Evolutionary conservation across 768 basidiomycete genomes (phyloP), one percentile per base, ranked within the genome.

Genomic region (Leucocoprinus sp.): DNA sequence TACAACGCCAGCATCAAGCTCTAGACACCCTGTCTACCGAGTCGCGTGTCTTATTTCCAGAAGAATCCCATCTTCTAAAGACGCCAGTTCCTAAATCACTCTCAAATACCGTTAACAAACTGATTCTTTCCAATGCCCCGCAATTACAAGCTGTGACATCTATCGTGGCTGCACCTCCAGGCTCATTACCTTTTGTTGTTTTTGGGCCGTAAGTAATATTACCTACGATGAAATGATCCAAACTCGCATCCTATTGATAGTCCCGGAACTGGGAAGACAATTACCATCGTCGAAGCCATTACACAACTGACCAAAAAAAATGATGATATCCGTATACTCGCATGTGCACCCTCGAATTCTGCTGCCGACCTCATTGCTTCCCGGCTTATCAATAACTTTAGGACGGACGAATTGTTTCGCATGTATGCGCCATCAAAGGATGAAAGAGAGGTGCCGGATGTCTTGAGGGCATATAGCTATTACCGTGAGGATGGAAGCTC

Each of bases 251-350:
- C 22, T 40, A 2, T 5, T n/a, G n/a, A 3, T 37, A 78, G 78
- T 8, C 78, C 78, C 3, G 78, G 78, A 5, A 84, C 82, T 0
- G 82, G 82, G 1, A 84, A 83, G 59, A 84, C 81, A 0, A 70
- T 82, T 15, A 81, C 78, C 0, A 64, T 76, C 8, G 69, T 81
- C 1, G 80, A 82, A 57, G 70, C 76, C 0, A 80, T 82, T 15
- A 62, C 58, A 1, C 80, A 82, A 54, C 51, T 82, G 3, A 60
- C 80, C 3, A 45, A 44, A 2, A 46, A 42, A 3, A 56, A 70
- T 37, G 67, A 71, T 0, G 45, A 54, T 0, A 64, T 73, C 1
- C 66, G 60, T n/a, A 64, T 82, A 23, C 64, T 82, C 2, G 79
- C 72, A 0, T 80, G 76, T 44, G 79, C 80, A 4, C 80, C 80